phyloP scores from a whole-genome alignment of 163 green algal species.

The Botryococcus braunii region DNA sequence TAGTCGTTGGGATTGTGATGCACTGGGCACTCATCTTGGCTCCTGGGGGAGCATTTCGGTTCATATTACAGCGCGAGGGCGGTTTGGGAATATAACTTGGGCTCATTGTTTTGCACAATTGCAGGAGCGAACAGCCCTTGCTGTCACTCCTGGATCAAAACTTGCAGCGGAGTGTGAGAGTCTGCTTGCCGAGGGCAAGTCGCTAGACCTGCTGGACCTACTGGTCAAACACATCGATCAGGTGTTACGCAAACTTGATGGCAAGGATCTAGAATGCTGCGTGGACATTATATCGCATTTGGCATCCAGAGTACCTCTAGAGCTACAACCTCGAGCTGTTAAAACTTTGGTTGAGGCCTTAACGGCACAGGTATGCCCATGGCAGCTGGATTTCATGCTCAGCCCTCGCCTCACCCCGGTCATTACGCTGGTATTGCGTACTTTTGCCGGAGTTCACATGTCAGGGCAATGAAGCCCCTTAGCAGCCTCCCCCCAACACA shows the following conservation, averaged over 20 bases:
- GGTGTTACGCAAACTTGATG: slow-evolving; percentile 25
- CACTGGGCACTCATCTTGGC: too few species aligned
- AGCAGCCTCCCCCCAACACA: too few species aligned
- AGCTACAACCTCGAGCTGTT: neutral
- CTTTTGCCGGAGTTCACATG: too few species aligned
- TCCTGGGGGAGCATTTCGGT: too few species aligned
- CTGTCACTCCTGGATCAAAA: slow-evolving; percentile 19
- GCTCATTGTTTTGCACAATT: neutral
- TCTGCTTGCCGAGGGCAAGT: slow-evolving; percentile 20
- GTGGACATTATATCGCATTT: slow-evolving; percentile 44
- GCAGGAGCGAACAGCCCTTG: slow-evolving; percentile 24
- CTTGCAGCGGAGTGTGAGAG: slow-evolving; percentile 29
- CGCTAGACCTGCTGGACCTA: slow-evolving; percentile 26
- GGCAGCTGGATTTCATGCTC: too few species aligned
- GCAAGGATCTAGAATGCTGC: slow-evolving; percentile 39
- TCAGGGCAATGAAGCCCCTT: too few species aligned
- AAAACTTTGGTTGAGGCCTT: slow-evolving; percentile 18
- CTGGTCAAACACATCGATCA: slow-evolving; percentile 28
- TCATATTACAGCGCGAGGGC: too few species aligned
- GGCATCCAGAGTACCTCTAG: slow-evolving; percentile 21
- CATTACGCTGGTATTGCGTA: too few species aligned
- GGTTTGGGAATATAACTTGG: neutral
- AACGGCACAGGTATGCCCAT: slow-evolving; percentile 12
- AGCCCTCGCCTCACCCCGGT: too few species aligned
- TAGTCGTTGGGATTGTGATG: too few species aligned